Percentiles rank a stretch among this genome's conserved stretches.
phyloP scores from a whole-genome alignment of 768 basidiomycete species.

The Chalciporus piperatus region DNA sequence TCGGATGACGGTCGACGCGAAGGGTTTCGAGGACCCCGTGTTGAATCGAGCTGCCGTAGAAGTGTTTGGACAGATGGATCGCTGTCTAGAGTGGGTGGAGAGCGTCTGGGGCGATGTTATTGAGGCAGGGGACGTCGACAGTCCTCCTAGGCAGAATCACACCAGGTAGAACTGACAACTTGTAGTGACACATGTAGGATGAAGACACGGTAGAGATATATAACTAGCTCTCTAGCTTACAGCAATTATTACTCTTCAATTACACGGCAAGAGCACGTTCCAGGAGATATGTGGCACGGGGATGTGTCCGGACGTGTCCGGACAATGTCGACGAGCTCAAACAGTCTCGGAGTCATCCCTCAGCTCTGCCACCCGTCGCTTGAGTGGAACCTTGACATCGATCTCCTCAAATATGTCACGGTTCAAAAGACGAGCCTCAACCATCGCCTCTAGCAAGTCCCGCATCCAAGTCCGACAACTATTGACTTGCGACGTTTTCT shows the following conservation, averaged over 20 bases:
- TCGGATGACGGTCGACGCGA: conserved; percentile 33
- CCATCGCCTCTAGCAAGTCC: conserved; percentile 9
- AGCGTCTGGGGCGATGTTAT: conserved; percentile 51
- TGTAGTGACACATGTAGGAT: too few species aligned
- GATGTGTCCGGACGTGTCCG: too few species aligned
- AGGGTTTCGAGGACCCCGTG: conserved; percentile 67
- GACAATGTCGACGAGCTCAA: too few species aligned
- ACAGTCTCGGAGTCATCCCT: not conserved
- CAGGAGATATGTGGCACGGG: too few species aligned
- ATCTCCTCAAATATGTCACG: conserved; percentile 12
- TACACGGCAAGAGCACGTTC: too few species aligned
- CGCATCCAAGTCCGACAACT: conserved; percentile 15
- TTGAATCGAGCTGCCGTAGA: conserved; percentile 45
- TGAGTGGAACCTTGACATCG: conserved; percentile 8
- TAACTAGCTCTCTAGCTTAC: too few species aligned
- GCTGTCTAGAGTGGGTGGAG: conserved; percentile 52
- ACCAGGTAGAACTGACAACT: too few species aligned
- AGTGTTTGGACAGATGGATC: conserved; percentile 38
- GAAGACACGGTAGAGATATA: too few species aligned
- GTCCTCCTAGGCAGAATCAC: not conserved
- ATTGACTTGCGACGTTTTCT: conserved; percentile 15
- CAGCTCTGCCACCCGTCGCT: too few species aligned
- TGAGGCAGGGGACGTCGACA: conserved; percentile 5
- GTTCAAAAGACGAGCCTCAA: conserved; percentile 11
- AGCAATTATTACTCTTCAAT: too few species aligned